phyloP scores from a whole-genome alignment of 2,329 filamentous ascomycete genomes.

The Celoporthe dispersa region DNA sequence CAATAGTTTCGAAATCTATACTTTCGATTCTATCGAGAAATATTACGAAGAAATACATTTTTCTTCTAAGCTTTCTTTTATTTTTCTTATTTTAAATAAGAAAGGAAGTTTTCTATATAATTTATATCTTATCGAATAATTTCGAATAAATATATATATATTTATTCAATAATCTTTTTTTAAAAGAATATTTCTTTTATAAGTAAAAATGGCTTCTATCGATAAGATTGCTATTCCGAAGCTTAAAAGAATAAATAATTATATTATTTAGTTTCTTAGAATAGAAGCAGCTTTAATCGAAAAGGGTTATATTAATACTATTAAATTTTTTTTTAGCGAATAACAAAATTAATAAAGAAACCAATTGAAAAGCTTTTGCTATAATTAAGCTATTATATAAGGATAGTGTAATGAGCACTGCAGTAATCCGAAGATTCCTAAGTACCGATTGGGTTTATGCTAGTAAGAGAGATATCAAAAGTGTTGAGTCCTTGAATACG shows the following conservation, averaged over 20 bases:
- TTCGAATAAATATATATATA: neutral
- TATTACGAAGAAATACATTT: no score
- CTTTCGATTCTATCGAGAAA: no score
- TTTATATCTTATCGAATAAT: neutral
- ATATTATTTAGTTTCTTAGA: conserved; percentile 5
- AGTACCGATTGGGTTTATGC: no score
- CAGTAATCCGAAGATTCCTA: no score
- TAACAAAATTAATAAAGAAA: neutral
- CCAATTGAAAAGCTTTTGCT: neutral
- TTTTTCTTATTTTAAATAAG: no score
- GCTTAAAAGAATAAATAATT: neutral
- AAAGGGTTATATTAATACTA: conserved; percentile 3
- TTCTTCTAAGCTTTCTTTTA: no score
- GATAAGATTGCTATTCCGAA: neutral
- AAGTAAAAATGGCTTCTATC: neutral
- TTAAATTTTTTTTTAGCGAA: neutral
- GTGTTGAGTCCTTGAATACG: no score
- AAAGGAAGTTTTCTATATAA: no score
- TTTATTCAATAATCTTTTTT: neutral
- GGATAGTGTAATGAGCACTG: no score
- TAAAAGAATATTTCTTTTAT: neutral
- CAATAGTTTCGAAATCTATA: no score
- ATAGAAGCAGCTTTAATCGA: neutral
- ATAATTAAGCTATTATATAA: neutral
- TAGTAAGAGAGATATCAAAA: no score